Conservation (phyloP, 1,284 basidiomycete genomes). For the Schizophyllum amplum region DNA sequence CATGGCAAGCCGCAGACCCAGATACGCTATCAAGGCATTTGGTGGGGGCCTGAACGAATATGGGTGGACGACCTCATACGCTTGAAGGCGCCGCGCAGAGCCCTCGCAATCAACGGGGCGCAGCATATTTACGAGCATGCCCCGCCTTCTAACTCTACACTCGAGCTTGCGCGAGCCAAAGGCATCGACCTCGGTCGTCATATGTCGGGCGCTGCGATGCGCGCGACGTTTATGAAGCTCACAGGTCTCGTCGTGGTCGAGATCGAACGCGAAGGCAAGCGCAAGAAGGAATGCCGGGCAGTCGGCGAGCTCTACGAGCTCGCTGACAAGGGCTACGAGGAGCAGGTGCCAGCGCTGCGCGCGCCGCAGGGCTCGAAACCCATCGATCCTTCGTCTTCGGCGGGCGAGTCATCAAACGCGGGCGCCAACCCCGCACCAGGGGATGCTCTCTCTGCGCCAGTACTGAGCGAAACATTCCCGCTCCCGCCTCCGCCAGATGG, state of each 20-base stretch:
- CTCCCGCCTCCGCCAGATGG: slow-evolving; percentile 56
- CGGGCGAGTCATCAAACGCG: neutral
- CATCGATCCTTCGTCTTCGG: too few species aligned
- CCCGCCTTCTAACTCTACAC: neutral
- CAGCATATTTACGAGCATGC: slow-evolving; percentile 44
- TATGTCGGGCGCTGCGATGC: slow-evolving; percentile 39
- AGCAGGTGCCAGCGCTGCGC: slow-evolving; percentile 16
- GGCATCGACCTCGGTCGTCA: slow-evolving; percentile 27
- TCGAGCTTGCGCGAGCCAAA: slow-evolving; percentile 35
- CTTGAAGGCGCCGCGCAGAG: slow-evolving; percentile 58
- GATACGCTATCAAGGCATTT: slow-evolving; percentile 68
- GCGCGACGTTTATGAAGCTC: slow-evolving; percentile 62
- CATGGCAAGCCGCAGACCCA: slow-evolving; percentile 26
- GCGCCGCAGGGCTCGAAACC: neutral
- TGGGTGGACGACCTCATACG: slow-evolving; percentile 81
- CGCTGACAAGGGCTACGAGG: slow-evolving; percentile 62
- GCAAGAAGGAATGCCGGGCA: slow-evolving; percentile 50
- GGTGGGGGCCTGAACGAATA: slow-evolving; percentile 83
- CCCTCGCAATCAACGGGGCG: slow-evolving; percentile 55
- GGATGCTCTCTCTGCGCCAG: neutral
- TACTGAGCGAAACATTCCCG: slow-evolving; percentile 22
- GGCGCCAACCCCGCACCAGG: neutral
- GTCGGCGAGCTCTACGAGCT: slow-evolving; percentile 68
- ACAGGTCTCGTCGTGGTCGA: slow-evolving; percentile 50
- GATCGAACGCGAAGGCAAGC: neutral